Evolutionary conservation across 2,329 filamentous ascomycete genomes (phyloP).

Genomic region (Capronia coronata): DNA sequence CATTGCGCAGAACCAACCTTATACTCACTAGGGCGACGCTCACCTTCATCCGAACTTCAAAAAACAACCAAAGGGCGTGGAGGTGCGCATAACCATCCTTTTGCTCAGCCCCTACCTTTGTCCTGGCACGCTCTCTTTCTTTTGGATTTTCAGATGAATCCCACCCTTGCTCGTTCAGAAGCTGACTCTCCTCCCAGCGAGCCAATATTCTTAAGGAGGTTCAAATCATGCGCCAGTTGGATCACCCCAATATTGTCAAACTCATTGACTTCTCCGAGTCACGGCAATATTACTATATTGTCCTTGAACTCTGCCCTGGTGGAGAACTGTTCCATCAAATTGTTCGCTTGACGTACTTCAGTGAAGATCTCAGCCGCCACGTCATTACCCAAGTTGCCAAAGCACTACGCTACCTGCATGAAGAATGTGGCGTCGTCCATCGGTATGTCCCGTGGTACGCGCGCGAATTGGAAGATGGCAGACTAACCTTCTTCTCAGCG

Average conservation of each 20-base stretch:
- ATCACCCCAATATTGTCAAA: slow-evolving; percentile 93
- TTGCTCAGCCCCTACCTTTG: slow-evolving; percentile 26
- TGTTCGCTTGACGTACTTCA: slow-evolving; percentile 95
- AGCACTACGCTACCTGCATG: slow-evolving; percentile 86
- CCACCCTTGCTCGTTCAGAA: slow-evolving; percentile 24
- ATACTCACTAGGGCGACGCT: slow-evolving; percentile 66
- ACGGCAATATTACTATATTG: slow-evolving; percentile 92
- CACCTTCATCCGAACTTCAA: slow-evolving; percentile 96
- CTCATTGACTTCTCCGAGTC: slow-evolving; percentile 92
- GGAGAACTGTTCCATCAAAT: slow-evolving; percentile 98
- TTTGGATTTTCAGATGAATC: slow-evolving; percentile 10
- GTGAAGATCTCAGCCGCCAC: slow-evolving; percentile 87
- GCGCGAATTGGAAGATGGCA: background rate
- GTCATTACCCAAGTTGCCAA: slow-evolving; percentile 95
- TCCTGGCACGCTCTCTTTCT: slow-evolving; percentile 19
- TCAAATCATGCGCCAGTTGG: slow-evolving; percentile 94
- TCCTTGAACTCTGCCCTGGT: slow-evolving; percentile 88
- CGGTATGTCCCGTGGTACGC: slow-evolving; percentile 57
- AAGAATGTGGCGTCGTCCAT: slow-evolving; percentile 91
- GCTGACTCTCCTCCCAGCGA: slow-evolving; percentile 53
- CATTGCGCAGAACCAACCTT: slow-evolving; percentile 46
- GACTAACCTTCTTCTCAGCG: slow-evolving; percentile 47
- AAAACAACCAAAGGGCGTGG: slow-evolving; percentile 88
- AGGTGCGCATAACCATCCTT: slow-evolving; percentile 62
- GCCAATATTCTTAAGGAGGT: slow-evolving; percentile 98